Percentiles rank a stretch among this genome's conserved stretches.
Conservation (phyloP, 2,329 filamentous ascomycete species). For the Remersonia thermophila region DNA sequence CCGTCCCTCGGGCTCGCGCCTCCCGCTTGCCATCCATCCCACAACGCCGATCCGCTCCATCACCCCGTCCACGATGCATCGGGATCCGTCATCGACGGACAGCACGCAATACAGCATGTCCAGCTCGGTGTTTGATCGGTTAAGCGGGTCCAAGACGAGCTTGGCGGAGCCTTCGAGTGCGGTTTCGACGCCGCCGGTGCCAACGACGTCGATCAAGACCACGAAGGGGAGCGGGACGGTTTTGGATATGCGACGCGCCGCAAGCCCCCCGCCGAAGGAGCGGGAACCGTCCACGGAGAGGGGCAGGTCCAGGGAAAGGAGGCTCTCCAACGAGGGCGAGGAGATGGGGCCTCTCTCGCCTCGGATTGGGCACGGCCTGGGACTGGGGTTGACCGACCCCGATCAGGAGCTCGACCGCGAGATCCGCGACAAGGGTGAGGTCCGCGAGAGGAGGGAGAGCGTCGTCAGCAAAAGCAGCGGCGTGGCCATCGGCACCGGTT, state of each 20-base stretch:
- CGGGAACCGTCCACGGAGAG: too few relatives aligned
- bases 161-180: conserved; percentile 23
- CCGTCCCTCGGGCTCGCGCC: conserved; percentile 26
- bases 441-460: too few relatives aligned
- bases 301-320: too few relatives aligned
- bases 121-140: conserved; percentile 29
- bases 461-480: too few relatives aligned
- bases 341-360: too few relatives aligned
- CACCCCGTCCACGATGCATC: conserved; percentile 22
- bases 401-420: too few relatives aligned
- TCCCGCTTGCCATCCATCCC: conserved; percentile 24
- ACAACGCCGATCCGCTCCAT: conserved; percentile 26
- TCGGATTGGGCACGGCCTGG: too few relatives aligned
- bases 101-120: conserved; percentile 27
- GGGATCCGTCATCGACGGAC: conserved; percentile 29
- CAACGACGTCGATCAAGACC: conserved; percentile 15
- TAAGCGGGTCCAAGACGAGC: conserved; percentile 21
- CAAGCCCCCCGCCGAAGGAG: too few relatives aligned
- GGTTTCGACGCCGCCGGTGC: conserved; percentile 15
- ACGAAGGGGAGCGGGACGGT: conserved; percentile 2
- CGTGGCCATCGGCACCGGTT: too few relatives aligned
- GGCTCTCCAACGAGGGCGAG: too few relatives aligned
- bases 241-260: neutral
- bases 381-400: too few relatives aligned
- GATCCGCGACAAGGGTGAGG: too few relatives aligned